Conservation (phyloP, 2,329 filamentous ascomycete genomes). For the Chrysoporthe austroafricana region DNA sequence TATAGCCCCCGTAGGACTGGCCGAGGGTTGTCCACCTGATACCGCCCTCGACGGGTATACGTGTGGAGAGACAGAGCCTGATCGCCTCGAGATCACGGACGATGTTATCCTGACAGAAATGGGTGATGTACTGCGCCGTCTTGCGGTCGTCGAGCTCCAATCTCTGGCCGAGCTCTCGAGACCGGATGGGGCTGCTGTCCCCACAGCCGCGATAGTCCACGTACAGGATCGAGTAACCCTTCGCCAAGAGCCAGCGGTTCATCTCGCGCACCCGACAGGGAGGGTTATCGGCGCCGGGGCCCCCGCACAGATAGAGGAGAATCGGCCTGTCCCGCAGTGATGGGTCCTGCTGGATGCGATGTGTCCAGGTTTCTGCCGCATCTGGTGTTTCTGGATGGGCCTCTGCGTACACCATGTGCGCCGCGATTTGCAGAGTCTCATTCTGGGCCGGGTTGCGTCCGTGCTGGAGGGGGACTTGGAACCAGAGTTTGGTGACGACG, state of each 20-base stretch:
- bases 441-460: background rate
- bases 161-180: constrained; percentile 58
- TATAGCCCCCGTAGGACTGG: constrained; percentile 77
- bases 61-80: constrained; percentile 54
- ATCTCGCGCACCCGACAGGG: constrained; percentile 39
- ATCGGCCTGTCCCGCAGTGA: constrained; percentile 20
- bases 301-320: constrained; percentile 67
- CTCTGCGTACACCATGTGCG: constrained; percentile 18
- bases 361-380: background rate
- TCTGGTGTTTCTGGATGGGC: background rate
- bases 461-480: constrained; percentile 10
- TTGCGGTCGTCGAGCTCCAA: constrained; percentile 51
- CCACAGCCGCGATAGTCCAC: constrained; percentile 77
- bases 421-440: background rate
- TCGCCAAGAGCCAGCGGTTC: constrained; percentile 62
- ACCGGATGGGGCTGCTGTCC: constrained; percentile 63
- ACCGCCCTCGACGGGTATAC: too few relatives aligned
- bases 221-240: constrained; percentile 69
- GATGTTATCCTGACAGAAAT: constrained; percentile 74
- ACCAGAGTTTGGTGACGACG: background rate
- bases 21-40: constrained; percentile 71
- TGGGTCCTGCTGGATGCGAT: background rate
- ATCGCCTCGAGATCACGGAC: constrained; percentile 75
- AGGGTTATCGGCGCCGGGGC: constrained; percentile 62
- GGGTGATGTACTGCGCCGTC: constrained; percentile 67